Base-by-base conservation (phyloP, 768 basidiomycete genomes). In the Guyanaporus albipodus region DNA sequence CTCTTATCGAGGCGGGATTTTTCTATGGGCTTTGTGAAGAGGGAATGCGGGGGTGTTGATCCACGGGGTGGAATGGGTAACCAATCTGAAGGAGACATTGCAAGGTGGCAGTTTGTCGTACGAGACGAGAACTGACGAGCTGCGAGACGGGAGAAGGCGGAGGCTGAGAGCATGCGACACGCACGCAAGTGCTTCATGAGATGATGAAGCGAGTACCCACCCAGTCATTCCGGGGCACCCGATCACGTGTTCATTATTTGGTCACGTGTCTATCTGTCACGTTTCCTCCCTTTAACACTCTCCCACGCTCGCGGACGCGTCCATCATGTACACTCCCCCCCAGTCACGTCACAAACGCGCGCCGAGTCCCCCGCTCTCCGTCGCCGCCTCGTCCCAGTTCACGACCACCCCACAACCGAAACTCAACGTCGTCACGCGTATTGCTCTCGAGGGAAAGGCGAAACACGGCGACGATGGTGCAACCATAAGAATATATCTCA, bases 1-100 rank as follows among this genome's bases (percentile, higher is more conserved):
- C 91, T 73, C 57, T 88, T 82, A 61, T 95, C 91, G 57, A 85
- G 79, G 42, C 75, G 74, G 0, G 89, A 85, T 66, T 83, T 83
- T 49, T 82, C 74, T 49, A 94, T 76, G 8, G 76, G 66, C 44
- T 73, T 77, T 14, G 66, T 70, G 71, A 79, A 91, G 28, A 82
- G 61, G 5, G 67, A 72, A 58, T 78, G 82, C 0, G 73, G 65
- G 3, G 79, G 79, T 21, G 63, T 54, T 2, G 54, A 29, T 22
- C 37, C 54, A 8, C 38, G 46, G 14, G 33, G 49, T n/a, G 58
- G 50, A 8, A 58, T 17, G 9, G 4, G n/a, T 7, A 11, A 22
- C 65, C 65, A 67, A 18, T 63, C 55, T 44, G 49, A 41, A 18
- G 53, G 1, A 11, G 47, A 24, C 62, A 66, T 68, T 28, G 54